Conservation (phyloP, 164 flowering plant genomes). For the Aristolochia contorta region DNA sequence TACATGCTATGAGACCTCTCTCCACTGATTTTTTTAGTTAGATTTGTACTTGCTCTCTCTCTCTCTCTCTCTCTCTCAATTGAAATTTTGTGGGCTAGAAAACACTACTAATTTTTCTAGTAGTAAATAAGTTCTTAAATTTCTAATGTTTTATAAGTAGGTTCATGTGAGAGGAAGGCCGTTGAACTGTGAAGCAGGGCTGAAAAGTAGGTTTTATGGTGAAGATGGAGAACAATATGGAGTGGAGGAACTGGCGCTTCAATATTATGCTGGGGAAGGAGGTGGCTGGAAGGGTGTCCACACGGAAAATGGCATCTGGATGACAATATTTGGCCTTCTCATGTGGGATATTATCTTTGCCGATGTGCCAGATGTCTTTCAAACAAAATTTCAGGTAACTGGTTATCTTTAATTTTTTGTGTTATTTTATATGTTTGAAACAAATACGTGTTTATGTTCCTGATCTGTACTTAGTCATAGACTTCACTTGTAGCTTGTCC, state of each 20-base stretch:
- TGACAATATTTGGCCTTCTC: constrained; percentile 82
- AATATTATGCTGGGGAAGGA: constrained; percentile 78
- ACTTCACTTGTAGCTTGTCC: too few relatives aligned
- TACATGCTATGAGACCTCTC: too few relatives aligned
- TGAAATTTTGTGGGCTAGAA: not conserved
- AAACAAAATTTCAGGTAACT: constrained; percentile 67
- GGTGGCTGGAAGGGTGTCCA: constrained; percentile 93
- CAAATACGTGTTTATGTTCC: too few relatives aligned
- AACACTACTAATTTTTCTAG: not conserved
- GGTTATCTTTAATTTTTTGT: too few relatives aligned
- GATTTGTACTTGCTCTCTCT: too few relatives aligned
- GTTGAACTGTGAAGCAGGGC: constrained; percentile 60
- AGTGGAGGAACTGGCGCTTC: constrained; percentile 85
- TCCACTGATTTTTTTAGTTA: too few relatives aligned
- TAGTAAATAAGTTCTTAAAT: constrained; percentile 1
- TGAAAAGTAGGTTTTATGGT: constrained; percentile 74
- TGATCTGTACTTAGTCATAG: too few relatives aligned
- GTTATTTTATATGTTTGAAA: too few relatives aligned
- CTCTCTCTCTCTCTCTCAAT: too few relatives aligned
- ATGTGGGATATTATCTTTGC: constrained; percentile 91
- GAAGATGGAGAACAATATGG: constrained; percentile 90
- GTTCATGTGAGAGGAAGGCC: constrained; percentile 78
- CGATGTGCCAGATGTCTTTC: constrained; percentile 79
- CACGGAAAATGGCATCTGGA: constrained; percentile 92
- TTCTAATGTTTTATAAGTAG: constrained; percentile 19